Evolutionary conservation across 345 rosid genomes (phyloP), one percentile per base, ranked within the genome.

Genomic region (Mercurialis annua): DNA sequence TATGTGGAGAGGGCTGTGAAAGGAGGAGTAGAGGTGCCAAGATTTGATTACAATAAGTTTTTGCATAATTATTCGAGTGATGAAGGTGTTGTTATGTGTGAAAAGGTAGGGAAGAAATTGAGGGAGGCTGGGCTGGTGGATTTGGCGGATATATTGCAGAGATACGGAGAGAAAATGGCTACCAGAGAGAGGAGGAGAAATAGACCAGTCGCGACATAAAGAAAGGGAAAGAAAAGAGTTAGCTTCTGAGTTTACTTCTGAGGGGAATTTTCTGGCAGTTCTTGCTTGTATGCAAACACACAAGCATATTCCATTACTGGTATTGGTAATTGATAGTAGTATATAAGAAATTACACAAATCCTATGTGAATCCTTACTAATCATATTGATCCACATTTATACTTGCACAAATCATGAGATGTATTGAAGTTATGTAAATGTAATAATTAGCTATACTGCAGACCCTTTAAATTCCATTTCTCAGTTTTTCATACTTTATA

Each of bases 111-210:
- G 1, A 83, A 88, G 82, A 86, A 87, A 76, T 70, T 88, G 49
- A 85, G 87, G 73, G 86, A 84, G 76, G 86, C 70, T 27, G 85
- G 90, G 12, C 67, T 82, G 81, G 73, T 85, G 63, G 97, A 92
- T 86, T 77, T 92, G 84, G 97, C 93, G 1, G 97, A 90, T 63
- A 84, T 92, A 74, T 81, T 90, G 11, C 71, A 82, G 68, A 85
- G 97, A 68, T 87, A 81, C 72, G 96, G 93, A 1, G 81, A 85
- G 82, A 92, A 90, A 75, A 92, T 92, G 98, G 81, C 93, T 31
- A 88, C 97, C 10, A 65, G 96, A 52, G 92, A 90, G 47, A 77
- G 97, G 77, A 85, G 98, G 75, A 86, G 88, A 77, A 72, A 79
- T 17, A 81, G 88, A 76, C 72, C 65, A 50, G 9, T 58, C 36